Conservation (phyloP, 163 green algal genomes). For the Scenedesmus sp. region DNA sequence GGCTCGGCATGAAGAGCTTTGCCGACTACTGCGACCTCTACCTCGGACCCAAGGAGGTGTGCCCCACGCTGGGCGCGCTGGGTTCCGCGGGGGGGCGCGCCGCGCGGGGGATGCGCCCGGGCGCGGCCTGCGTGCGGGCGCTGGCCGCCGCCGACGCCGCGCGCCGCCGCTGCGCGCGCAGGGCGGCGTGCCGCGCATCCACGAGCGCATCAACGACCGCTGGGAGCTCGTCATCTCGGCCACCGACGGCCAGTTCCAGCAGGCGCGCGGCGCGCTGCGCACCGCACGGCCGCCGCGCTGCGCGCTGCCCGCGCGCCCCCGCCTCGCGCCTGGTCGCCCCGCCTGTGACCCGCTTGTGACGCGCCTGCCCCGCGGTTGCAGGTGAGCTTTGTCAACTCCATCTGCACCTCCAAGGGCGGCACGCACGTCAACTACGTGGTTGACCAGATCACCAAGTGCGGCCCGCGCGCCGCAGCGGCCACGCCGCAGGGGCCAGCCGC, state of each 20-base stretch:
- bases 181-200: conserved; percentile 76
- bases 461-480: too few species aligned
- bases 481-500: too few species aligned
- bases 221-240: conserved; percentile 72
- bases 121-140: too few species aligned
- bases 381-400: conserved; percentile 99
- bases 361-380: conserved; percentile 56
- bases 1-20: conserved; percentile 93
- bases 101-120: too few species aligned
- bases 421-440: conserved; percentile 96
- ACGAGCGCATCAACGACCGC: conserved; percentile 91
- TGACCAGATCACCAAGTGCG: conserved; percentile 89
- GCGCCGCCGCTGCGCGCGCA: too few species aligned
- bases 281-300: background rate
- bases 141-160: too few species aligned
- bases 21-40: conserved; percentile 97
- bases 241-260: conserved; percentile 92
- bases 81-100: too few species aligned
- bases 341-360: background rate
- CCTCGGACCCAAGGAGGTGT: conserved; percentile 78
- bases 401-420: conserved; percentile 96
- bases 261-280: conserved; percentile 62
- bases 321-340: background rate
- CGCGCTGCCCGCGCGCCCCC: background rate
- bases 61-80: too few species aligned